Conservation (phyloP, 202 grass and related monocot genomes). For the Panicum hallii region DNA sequence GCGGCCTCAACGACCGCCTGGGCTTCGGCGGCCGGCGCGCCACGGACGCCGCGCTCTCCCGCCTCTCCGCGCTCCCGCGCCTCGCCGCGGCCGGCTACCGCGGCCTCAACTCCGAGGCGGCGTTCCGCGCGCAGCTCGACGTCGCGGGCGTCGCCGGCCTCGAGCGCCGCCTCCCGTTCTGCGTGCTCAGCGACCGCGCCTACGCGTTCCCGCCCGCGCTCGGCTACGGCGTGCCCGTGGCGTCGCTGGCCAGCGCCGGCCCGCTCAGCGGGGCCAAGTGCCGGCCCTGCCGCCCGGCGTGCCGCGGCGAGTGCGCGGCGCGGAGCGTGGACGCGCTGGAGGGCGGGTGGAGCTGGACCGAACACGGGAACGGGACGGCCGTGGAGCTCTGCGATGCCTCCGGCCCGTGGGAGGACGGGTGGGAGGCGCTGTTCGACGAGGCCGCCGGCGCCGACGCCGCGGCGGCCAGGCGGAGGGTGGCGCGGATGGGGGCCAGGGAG, state of each 20-base stretch:
- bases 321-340: conserved; percentile 1
- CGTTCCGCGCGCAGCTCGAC: conserved; percentile 67
- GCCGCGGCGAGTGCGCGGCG: conserved; percentile 40
- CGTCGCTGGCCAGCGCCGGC: conserved; percentile 61
- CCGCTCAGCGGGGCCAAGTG: conserved; percentile 84
- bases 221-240: conserved; percentile 62
- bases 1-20: conserved; percentile 82
- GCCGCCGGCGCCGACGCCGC: conserved; percentile 56
- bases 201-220: conserved; percentile 59
- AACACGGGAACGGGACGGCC: conserved; percentile 54
- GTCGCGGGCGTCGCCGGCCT: background rate
- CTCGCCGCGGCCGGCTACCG: conserved; percentile 51
- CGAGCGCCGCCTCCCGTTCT: conserved; percentile 71
- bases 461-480: conserved; percentile 17
- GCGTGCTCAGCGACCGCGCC: conserved; percentile 65
- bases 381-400: conserved; percentile 68
- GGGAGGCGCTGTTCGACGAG: conserved; percentile 63
- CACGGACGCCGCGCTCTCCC: conserved; percentile 57
- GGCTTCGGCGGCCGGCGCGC: conserved; percentile 52
- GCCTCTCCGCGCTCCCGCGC: conserved; percentile 58
- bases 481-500: conserved; percentile 21
- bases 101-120: conserved; percentile 69
- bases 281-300: conserved; percentile 58
- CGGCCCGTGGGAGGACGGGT: conserved; percentile 52
- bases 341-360: conserved; percentile 49